A percentile compares a stretch with the other conserved stretches of the same genome.
Conservation (phyloP, 352 stramenopile species). For the Pythium oligandrum region DNA sequence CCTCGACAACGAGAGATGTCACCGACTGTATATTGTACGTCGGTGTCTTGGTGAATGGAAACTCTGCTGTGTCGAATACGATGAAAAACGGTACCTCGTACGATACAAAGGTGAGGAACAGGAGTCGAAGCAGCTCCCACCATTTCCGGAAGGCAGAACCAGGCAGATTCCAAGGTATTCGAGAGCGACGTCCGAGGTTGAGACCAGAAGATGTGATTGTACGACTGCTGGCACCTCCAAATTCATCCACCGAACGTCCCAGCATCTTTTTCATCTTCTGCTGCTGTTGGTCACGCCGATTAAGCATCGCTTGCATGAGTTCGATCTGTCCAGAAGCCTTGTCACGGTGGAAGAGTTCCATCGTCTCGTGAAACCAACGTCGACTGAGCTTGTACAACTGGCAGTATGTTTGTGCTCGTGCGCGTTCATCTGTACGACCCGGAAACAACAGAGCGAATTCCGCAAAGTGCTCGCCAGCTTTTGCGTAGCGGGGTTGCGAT, state of each 20-base stretch:
- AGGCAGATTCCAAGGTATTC: slow-evolving; percentile 31
- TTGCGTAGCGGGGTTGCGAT: slow-evolving; percentile 25
- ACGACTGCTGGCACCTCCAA: no score
- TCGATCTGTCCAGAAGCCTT: slow-evolving; percentile 27
- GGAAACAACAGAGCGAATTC: slow-evolving; percentile 44
- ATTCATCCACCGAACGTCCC: slow-evolving; percentile 25
- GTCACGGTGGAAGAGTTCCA: slow-evolving; percentile 50
- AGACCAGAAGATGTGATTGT: no score
- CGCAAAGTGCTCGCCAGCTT: slow-evolving; percentile 53
- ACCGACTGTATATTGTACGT: slow-evolving; percentile 46
- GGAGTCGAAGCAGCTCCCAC: slow-evolving; percentile 49
- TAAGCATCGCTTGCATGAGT: slow-evolving; percentile 51
- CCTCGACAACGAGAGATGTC: slow-evolving; percentile 42
- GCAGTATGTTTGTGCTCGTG: slow-evolving; percentile 59
- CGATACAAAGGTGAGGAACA: slow-evolving; percentile 46
- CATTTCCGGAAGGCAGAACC: slow-evolving; percentile 51
- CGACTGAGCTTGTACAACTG: slow-evolving; percentile 70
- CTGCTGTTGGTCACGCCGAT: slow-evolving; percentile 53
- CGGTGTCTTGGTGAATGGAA: slow-evolving; percentile 34
- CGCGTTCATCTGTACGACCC: slow-evolving; percentile 38
- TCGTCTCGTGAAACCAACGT: slow-evolving; percentile 39
- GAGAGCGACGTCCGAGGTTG: not conserved
- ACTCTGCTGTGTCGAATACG: slow-evolving; percentile 56
- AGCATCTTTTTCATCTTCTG: slow-evolving; percentile 81
- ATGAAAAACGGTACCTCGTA: slow-evolving; percentile 67